Percentiles rank a stretch among this genome's conserved stretches.
phyloP scores from a whole-genome alignment of 2,329 filamentous ascomycete species.

The Xylariales sp. region DNA sequence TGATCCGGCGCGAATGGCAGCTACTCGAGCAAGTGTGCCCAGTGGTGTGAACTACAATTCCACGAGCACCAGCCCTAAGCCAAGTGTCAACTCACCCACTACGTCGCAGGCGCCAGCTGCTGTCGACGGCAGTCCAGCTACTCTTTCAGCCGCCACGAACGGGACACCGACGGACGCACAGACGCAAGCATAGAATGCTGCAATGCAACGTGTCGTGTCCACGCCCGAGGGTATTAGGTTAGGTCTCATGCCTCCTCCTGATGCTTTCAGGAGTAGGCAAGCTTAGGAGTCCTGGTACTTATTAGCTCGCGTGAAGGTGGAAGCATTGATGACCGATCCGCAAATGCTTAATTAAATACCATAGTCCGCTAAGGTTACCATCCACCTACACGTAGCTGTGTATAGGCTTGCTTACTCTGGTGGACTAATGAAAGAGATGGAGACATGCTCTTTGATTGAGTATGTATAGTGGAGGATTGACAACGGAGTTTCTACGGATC shows the following conservation, averaged over 20 bases:
- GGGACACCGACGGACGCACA: conserved; percentile 19
- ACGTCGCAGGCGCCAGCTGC: conserved; percentile 13
- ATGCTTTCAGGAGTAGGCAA: neutral
- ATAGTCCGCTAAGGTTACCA: too few relatives aligned
- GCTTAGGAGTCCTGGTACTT: neutral
- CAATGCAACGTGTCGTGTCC: neutral
- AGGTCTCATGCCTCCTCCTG: neutral
- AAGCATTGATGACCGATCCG: neutral
- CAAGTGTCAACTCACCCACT: conserved; percentile 16
- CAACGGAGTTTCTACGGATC: too few relatives aligned
- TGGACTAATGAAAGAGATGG: too few relatives aligned
- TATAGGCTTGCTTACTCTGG: too few relatives aligned
- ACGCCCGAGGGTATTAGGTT: neutral
- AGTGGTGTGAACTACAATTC: conserved; percentile 16
- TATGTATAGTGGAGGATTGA: too few relatives aligned
- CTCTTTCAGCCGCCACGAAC: conserved; percentile 13
- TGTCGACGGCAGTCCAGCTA: conserved; percentile 20
- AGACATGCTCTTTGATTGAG: too few relatives aligned
- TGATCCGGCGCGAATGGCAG: too few relatives aligned
- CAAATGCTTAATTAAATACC: too few relatives aligned
- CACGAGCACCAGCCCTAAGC: conserved; percentile 22
- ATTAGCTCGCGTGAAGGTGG: neutral
- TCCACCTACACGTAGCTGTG: too few relatives aligned
- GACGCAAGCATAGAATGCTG: conserved; percentile 5
- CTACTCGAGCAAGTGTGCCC: conserved; percentile 20